phyloP scores from a whole-genome alignment of 2,329 filamentous ascomycete genomes.

The Arthrinium puccinioides region DNA sequence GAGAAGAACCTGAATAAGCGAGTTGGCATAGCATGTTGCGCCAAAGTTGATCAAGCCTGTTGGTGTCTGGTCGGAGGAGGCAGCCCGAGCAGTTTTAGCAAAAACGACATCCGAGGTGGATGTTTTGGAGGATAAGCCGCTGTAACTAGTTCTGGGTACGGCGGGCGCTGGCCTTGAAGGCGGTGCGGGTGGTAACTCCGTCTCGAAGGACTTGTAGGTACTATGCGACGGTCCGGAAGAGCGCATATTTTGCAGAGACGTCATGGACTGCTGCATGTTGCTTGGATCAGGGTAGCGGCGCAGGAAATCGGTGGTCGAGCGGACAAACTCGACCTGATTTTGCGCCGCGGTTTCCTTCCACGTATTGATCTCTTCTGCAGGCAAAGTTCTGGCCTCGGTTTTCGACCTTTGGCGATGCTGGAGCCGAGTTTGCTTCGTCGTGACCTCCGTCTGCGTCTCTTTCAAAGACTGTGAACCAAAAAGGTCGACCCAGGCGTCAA shows the following conservation, averaged over 20 bases:
- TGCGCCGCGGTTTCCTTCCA: constrained; percentile 63
- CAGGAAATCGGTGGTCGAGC: constrained; percentile 76
- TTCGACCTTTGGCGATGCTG: constrained; percentile 27
- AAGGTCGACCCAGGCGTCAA: constrained; percentile 82
- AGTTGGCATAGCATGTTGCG: constrained; percentile 87
- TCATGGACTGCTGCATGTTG: constrained; percentile 54
- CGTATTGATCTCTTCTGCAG: constrained; percentile 69
- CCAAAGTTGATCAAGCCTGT: constrained; percentile 76
- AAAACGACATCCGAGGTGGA: constrained; percentile 29
- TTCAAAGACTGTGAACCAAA: constrained; percentile 61
- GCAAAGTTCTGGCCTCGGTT: constrained; percentile 58
- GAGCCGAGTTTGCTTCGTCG: no score
- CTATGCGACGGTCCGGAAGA: constrained; percentile 3
- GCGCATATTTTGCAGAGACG: constrained; percentile 30
- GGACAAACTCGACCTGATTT: constrained; percentile 43
- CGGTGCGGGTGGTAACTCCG: constrained; percentile 42
- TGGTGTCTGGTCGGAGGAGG: constrained; percentile 30
- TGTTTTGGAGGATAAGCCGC: constrained; percentile 49
- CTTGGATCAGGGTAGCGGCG: constrained; percentile 71
- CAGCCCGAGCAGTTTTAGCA: constrained; percentile 29
- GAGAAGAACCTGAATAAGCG: constrained; percentile 77
- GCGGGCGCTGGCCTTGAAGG: constrained; percentile 63
- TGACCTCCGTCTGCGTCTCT: constrained; percentile 26
- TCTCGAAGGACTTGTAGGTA: constrained; percentile 31
- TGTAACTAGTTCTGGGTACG: constrained; percentile 67